Evolutionary conservation across 2,329 filamentous ascomycete genomes (phyloP), one percentile per base, ranked within the genome.

Genomic region (Exophiala sideris): DNA sequence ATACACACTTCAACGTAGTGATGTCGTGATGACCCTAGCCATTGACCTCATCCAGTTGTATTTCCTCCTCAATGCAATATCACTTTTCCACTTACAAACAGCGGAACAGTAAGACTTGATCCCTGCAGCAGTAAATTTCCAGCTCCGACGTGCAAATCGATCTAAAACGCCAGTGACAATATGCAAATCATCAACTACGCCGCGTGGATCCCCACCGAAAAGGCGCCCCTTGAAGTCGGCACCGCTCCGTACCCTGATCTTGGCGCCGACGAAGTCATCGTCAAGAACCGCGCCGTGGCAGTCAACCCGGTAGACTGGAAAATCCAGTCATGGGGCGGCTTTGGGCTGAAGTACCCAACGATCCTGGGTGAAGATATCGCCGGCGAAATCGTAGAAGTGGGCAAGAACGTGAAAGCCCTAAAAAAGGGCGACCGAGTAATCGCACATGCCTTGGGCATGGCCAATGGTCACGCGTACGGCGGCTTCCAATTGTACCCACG

Each of bases 241-340:
- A 38, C 52, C 4, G 59, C 58, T 5, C 56, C 60, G 11, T 51
- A 35, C 33, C 48, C 57, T 3, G 35, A 40, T 6, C 45, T 54
- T 12, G 33, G 32, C 3, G 47, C 35, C 33, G 21, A 63, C 48
- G 50, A 62, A 49, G 50, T 65, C 34, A 32, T 63, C 2, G 36
- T 64, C 34, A 60, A 57, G 24, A 64, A 61, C 14, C 39, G 32
- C 5, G 62, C 61, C n/a, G 41, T 65, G 2, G 65, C 64, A 10
- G 58, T 67, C 50, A 67, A 68, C 52, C 62, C 65, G 10, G 50
- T 67, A 5, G 74, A 77, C 52, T 67, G 61, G 39, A 63, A 62
- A 8, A 65, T 72, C 32, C 68, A 72, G 40, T 65, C 59, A 36
- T 38, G 14, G 1, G 56, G 52, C 14, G 62, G 52, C 20, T 48